Percentiles rank a stretch among this genome's conserved stretches.
Conservation (phyloP, 2,329 filamentous ascomycete genomes). For the Phialophora macrospora region DNA sequence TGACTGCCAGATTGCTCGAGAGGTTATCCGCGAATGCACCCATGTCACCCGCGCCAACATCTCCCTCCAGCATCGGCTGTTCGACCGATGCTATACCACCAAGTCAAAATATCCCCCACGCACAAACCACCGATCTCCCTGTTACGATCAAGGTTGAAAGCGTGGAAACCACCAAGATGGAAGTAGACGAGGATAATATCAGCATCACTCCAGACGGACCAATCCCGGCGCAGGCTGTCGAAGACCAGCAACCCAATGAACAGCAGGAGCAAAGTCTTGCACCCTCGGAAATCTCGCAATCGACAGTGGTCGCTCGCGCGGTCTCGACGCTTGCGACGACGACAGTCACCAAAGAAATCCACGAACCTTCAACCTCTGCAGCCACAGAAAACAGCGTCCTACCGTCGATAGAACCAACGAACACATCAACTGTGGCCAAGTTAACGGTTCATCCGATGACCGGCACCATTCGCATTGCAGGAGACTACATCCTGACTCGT, state of each 20-base stretch:
- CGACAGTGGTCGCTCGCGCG: conserved; percentile 24
- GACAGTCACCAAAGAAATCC: conserved; percentile 31
- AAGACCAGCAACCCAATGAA: not conserved
- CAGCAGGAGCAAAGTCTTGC: not conserved
- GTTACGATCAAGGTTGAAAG: conserved; percentile 39
- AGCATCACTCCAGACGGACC: conserved; percentile 8
- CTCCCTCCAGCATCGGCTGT: conserved; percentile 35
- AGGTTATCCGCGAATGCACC: conserved; percentile 24
- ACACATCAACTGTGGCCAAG: conserved; percentile 29
- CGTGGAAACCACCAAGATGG: conserved; percentile 35
- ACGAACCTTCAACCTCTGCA: not conserved
- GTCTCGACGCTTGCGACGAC: conserved; percentile 37
- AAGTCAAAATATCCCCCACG: not conserved
- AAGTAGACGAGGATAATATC: conserved; percentile 35
- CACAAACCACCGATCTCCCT: conserved; percentile 8
- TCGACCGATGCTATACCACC: conserved; percentile 7
- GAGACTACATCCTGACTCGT: conserved; percentile 82
- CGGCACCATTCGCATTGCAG: conserved; percentile 61
- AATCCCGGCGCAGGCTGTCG: not conserved
- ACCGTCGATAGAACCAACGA: conserved; percentile 38
- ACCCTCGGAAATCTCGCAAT: not conserved
- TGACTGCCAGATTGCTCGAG: conserved; percentile 25
- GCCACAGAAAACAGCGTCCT: conserved; percentile 25
- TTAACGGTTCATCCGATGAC: conserved; percentile 39
- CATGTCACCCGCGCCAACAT: conserved; percentile 35